Base-by-base conservation (phyloP, 371 early-diverging fungal genomes). In the Batrachochytrium dendrobatidis region DNA sequence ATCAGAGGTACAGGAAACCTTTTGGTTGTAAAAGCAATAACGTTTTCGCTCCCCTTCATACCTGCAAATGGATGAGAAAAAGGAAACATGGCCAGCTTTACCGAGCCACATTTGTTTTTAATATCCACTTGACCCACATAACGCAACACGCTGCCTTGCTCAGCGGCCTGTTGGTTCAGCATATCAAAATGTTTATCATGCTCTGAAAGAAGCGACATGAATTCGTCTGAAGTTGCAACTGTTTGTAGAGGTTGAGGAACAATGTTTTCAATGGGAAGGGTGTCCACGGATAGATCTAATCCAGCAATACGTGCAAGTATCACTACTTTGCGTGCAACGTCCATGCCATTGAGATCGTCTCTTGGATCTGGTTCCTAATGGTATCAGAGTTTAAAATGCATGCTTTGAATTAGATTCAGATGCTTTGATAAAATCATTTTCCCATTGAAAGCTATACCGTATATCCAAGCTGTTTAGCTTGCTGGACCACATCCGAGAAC, bases 311-410 rank as follows among this genome's bases (percentile, higher is more conserved):
- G 89, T 22, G 87, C 94, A 24, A 94, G 80, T 55, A 97, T 97
- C 7, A 85, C 82, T 26, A 86, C 89, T 77, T 97, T 97, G 60
- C 98, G 88, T 20, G 92, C 97, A n/a, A 98, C 95, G 68, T 98
- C 98, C 87, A 95, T 84, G 44, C 98, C 98, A 63, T 94, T 96
- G 65, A 96, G 80, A 66, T 98, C 98, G 69, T 98, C 98, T 53
- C 96, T 82, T 43, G 98, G 97, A 69, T 98, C 97, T 44, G 98
- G 98, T 68, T 98, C 98, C 77, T 82, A 44, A 59, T 12, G 57
- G 10, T 53, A 34, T 8, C 7, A 7, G 53, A 26, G 8, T 18
- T 53, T 26, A 39, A 15, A 15, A 20, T 39, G 39, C 15, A 39
- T 20, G 15, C 15, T 15, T 20, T 15, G 39, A 39, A 15, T 39